Base-by-base conservation (phyloP, 2,329 filamentous ascomycete species). In the Hirsutella rhossiliensis region DNA sequence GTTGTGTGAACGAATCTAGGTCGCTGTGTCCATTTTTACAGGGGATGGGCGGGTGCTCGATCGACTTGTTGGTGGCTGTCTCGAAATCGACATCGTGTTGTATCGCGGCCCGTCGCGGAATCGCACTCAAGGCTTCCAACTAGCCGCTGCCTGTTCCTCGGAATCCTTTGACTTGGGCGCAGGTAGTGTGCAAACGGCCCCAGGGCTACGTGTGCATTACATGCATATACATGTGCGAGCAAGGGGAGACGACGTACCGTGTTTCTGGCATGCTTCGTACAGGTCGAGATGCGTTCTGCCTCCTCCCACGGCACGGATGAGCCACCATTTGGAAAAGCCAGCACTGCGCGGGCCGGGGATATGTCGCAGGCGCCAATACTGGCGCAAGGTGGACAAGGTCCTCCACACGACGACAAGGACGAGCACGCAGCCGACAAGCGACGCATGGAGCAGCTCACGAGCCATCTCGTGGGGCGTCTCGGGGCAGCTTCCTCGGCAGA, bases 291-390 rank as follows among this genome's bases (percentile, higher is more conserved):
- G 57, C 12, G 56, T 56, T 27, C 51, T 54, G 3, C 62, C 63
- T 9, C 58, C 56, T 4, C 53, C 49, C 2, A 62, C 56, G 9
- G 48, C 51, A 15, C 50, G 52, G 11, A 62, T 47, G 18, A 69
- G 51, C 63, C 65, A 71, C 48, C 62, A 53, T 43, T 64, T 64
- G 0, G 67, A 66, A 30, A 69, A 58, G 0, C 50, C 57, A 2
- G 65, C 63, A 3, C 56, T 41, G 15, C 50, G 50, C 5, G 68
- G 67, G 0, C 67, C 67, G 6, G 59, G 59, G 43, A 70, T 56
- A 46, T 67, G 61, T 11, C 63, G 57, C 7, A 71, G 59, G 23
- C 65, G 60, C 27, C 46, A 52, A 50, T 65, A 68, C 19, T 60
- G 53, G 4, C 30, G 23, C 4, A 46, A 11, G 23, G 44, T 43